Percentiles rank a stretch among this genome's conserved stretches.
These are phyloP conservation scores for Penicillium mononematosum DNA, from an alignment of 495 filamentous ascomycete genomes.

Conservation along the genomic window DNA sequence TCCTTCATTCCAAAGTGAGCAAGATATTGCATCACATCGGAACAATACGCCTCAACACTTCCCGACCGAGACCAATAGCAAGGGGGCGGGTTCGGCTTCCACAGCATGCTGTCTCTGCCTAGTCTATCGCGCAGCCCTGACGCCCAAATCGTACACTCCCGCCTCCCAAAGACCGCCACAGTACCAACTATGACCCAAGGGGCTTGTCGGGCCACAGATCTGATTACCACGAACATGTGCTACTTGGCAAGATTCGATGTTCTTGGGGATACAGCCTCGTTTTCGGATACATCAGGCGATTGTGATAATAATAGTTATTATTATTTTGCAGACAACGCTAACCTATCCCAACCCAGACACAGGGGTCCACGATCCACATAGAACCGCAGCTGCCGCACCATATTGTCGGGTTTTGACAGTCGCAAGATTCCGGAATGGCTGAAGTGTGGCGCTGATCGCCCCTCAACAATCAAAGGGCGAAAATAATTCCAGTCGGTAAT, in stretches of 20 bases:
- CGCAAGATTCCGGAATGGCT: conserved; percentile 10
- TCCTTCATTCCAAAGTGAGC: conserved; percentile 6
- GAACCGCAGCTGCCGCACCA: conserved; percentile 31
- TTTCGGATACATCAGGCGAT: conserved; percentile 14
- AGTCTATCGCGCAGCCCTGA: neutral
- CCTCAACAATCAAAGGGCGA: neutral
- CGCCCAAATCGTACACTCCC: conserved; percentile 5
- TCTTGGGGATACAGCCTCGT: neutral
- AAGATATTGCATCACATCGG: conserved; percentile 10
- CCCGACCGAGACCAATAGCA: conserved; percentile 5
- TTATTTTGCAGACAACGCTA: neutral
- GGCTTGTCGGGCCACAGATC: conserved; percentile 2
- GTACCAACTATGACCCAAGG: neutral
- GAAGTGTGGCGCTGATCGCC: conserved; percentile 7
- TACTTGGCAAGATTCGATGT: neutral
- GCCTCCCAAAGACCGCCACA: conserved; percentile 10
- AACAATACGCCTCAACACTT: neutral
- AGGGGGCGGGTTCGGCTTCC: neutral
- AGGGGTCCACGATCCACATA: conserved; percentile 28
- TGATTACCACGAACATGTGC: neutral
- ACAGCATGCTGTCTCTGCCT: neutral
- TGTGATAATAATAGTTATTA: neutral
- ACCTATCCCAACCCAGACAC: neutral
- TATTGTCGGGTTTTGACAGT: conserved; percentile 38
- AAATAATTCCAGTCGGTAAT: neutral